Conservation (phyloP, 2,329 filamentous ascomycete genomes). For the Spiromastix sp. region DNA sequence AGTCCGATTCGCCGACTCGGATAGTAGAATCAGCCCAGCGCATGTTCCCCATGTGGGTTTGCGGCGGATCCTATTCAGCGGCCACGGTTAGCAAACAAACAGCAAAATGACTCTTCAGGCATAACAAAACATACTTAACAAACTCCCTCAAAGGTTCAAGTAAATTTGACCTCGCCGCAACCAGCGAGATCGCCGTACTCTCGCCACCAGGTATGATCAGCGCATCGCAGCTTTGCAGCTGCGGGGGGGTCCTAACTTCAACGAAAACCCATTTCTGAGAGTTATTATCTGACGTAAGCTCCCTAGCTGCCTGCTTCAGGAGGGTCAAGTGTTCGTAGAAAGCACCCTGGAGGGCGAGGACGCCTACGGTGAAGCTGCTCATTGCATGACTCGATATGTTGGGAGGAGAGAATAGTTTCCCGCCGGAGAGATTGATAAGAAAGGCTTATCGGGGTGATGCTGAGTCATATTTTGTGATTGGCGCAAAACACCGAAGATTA, state of each 20-base stretch:
- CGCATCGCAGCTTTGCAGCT: constrained; percentile 66
- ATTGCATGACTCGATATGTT: constrained; percentile 16
- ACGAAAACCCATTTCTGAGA: constrained; percentile 49
- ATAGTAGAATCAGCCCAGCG: constrained; percentile 83
- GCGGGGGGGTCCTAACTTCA: constrained; percentile 65
- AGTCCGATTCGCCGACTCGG: constrained; percentile 75
- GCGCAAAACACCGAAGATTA: background rate
- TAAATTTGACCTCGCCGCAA: constrained; percentile 70
- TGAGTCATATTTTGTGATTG: constrained; percentile 1
- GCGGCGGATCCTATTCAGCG: constrained; percentile 48
- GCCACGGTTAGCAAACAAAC: background rate
- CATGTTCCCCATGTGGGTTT: constrained; percentile 94
- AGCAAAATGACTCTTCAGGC: background rate
- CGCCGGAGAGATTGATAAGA: too few species aligned
- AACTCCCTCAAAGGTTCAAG: constrained; percentile 79
- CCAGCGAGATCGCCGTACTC: constrained; percentile 84
- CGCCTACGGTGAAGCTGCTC: constrained; percentile 36
- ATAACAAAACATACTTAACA: constrained; percentile 57
- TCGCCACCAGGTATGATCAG: constrained; percentile 90
- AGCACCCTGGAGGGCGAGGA: constrained; percentile 77
- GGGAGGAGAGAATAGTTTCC: constrained; percentile 2
- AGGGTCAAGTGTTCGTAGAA: constrained; percentile 81
- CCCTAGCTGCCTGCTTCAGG: constrained; percentile 56
- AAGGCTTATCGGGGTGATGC: background rate
- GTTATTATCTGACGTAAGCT: constrained; percentile 27